Conservation (phyloP, 73 alveolate genomes). For the Halteria grandinella region DNA sequence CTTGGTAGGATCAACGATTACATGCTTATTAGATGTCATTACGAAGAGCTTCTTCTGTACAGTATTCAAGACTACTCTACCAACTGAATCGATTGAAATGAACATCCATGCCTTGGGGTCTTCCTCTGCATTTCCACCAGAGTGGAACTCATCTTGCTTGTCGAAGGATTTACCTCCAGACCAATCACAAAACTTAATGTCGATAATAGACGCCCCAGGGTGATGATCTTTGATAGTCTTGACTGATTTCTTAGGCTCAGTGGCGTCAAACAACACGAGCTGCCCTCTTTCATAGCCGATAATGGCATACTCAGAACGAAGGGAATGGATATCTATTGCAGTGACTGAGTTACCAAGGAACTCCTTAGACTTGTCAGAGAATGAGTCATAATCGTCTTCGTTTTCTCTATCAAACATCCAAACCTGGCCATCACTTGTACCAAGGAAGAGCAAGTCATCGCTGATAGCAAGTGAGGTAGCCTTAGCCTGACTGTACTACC, state of each 20-base stretch:
- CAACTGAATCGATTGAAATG: slow-evolving; percentile 43
- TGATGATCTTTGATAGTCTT: slow-evolving; percentile 45
- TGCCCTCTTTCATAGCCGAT: slow-evolving; percentile 62
- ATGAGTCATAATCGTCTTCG: slow-evolving; percentile 26
- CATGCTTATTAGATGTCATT: slow-evolving; percentile 20
- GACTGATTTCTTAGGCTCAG: slow-evolving; percentile 36
- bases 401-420: slow-evolving; percentile 54
- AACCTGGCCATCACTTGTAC: slow-evolving; percentile 18
- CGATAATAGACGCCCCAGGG: slow-evolving; percentile 9
- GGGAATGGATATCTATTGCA: slow-evolving; percentile 56
- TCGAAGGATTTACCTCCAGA: background rate
- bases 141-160: slow-evolving; percentile 4
- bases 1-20: slow-evolving; percentile 1
- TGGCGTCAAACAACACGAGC: slow-evolving; percentile 49
- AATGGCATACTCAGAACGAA: slow-evolving; percentile 28
- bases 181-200: slow-evolving; percentile 44
- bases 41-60: slow-evolving; percentile 26
- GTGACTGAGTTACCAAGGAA: slow-evolving; percentile 53
- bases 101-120: slow-evolving; percentile 51
- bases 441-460: slow-evolving; percentile 32
- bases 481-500: slow-evolving; percentile 14
- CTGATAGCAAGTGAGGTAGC: slow-evolving; percentile 31
- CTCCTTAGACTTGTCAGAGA: slow-evolving; percentile 34
- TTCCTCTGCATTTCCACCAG: slow-evolving; percentile 21
- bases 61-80: slow-evolving; percentile 8